Conservation (phyloP, 2,329 filamentous ascomycete genomes). For the Diaporthe batatas region DNA sequence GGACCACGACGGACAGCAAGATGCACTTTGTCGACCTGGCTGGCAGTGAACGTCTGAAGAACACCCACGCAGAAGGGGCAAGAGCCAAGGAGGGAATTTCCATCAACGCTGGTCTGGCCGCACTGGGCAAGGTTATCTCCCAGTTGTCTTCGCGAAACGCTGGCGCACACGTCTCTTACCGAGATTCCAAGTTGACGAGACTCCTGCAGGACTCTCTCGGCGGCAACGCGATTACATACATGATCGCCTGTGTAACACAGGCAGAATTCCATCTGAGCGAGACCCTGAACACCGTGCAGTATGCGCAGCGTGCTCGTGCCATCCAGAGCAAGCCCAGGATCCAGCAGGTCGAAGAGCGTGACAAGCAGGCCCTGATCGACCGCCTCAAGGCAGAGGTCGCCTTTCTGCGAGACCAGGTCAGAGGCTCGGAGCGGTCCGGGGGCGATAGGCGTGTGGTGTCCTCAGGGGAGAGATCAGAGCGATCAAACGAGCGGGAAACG, state of each 20-base stretch:
- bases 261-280: slow-evolving; percentile 98
- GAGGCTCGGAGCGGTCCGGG: slow-evolving; percentile 79
- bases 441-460: slow-evolving; percentile 66
- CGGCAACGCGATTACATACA: slow-evolving; percentile 97
- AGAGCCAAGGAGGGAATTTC: slow-evolving; percentile 96
- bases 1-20: slow-evolving; percentile 95
- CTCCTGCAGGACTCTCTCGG: slow-evolving; percentile 96
- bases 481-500: slow-evolving; percentile 85
- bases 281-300: slow-evolving; percentile 96
- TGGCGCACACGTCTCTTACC: slow-evolving; percentile 94
- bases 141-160: slow-evolving; percentile 92
- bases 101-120: slow-evolving; percentile 95
- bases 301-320: slow-evolving; percentile 93
- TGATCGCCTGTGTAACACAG: slow-evolving; percentile 98
- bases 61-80: slow-evolving; percentile 95
- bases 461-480: slow-evolving; percentile 79
- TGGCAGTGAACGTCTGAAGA: slow-evolving; percentile 96
- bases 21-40: slow-evolving; percentile 98
- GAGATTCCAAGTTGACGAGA: slow-evolving; percentile 96
- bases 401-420: slow-evolving; percentile 93
- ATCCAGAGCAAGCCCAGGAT: slow-evolving; percentile 99
- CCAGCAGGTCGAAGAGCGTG: slow-evolving; percentile 91
- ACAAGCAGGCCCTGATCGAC: slow-evolving; percentile 95
- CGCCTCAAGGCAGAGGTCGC: slow-evolving; percentile 92
- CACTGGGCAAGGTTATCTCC: slow-evolving; percentile 97